phyloP scores from a whole-genome alignment of 106 monocot genomes.

The Dendrobium catenatum region DNA sequence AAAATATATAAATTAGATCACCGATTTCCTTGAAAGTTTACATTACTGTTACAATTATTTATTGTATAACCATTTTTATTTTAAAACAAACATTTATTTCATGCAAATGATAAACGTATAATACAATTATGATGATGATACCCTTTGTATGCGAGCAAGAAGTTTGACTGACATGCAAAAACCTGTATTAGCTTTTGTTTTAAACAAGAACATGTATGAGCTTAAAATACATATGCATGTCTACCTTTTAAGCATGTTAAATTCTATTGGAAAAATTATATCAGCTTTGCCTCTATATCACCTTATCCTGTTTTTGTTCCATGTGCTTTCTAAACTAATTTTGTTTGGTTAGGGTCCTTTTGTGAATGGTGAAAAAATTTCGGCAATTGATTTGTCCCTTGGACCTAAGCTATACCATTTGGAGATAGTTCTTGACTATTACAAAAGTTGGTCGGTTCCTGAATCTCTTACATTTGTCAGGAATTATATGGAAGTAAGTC shows the following conservation, averaged over 20 bases:
- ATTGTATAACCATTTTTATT: no score
- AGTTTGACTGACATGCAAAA: no score
- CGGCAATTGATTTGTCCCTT: slow-evolving; percentile 74
- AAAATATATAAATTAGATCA: no score
- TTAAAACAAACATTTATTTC: no score
- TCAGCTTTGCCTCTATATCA: neutral
- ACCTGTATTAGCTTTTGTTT: neutral
- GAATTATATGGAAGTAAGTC: slow-evolving; percentile 67
- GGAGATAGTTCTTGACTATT: slow-evolving; percentile 81
- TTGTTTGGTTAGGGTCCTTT: slow-evolving; percentile 55
- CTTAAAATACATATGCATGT: neutral
- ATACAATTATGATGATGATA: no score
- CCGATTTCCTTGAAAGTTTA: no score
- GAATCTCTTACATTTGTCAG: slow-evolving; percentile 55
- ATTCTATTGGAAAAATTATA: neutral
- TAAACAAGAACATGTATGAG: neutral
- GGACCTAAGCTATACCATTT: slow-evolving; percentile 90
- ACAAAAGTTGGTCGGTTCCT: slow-evolving; percentile 88
- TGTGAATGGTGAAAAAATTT: slow-evolving; percentile 59
- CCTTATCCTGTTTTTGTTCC: neutral
- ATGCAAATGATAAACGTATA: no score
- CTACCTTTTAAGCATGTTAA: neutral
- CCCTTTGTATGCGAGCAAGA: no score
- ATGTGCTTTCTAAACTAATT: neutral
- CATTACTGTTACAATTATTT: no score